phyloP scores from a whole-genome alignment of 73 alveolate genomes.

The Paramecium bursaria region DNA sequence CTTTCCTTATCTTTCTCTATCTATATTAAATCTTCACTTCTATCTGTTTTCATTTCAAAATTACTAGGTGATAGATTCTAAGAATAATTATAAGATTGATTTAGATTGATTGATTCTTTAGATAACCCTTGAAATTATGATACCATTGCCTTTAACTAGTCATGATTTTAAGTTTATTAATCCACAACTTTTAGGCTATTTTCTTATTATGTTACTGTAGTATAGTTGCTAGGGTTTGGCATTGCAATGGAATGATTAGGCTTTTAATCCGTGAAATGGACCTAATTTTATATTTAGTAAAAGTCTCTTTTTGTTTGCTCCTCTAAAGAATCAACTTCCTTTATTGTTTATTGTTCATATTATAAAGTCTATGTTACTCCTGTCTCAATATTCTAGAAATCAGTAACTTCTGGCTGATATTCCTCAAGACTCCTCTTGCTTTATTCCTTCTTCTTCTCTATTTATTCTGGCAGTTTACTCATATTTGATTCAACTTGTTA shows the following conservation, averaged over 20 bases:
- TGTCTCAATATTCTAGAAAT: no score
- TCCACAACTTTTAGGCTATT: neutral
- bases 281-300: neutral
- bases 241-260: neutral
- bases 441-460: no score
- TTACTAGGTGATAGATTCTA: neutral
- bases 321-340: slow-evolving; percentile 33
- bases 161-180: neutral
- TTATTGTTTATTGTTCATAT: slow-evolving; percentile 16
- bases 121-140: neutral
- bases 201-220: neutral
- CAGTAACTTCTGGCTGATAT: no score
- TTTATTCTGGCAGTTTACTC: slow-evolving; percentile 7
- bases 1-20: neutral
- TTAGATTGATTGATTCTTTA: neutral
- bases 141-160: no score
- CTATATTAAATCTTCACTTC: slow-evolving; percentile 14
- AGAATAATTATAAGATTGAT: neutral
- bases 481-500: neutral
- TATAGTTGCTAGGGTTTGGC: neutral
- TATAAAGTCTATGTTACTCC: no score
- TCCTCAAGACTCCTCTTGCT: no score
- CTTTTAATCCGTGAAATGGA: neutral
- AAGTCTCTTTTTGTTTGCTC: slow-evolving; percentile 5
- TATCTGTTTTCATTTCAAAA: neutral